Evolutionary conservation across 1,139 yeast genomes (phyloP), one percentile per base, ranked within the genome.

Genomic region (Martiniozyma asiatica): DNA sequence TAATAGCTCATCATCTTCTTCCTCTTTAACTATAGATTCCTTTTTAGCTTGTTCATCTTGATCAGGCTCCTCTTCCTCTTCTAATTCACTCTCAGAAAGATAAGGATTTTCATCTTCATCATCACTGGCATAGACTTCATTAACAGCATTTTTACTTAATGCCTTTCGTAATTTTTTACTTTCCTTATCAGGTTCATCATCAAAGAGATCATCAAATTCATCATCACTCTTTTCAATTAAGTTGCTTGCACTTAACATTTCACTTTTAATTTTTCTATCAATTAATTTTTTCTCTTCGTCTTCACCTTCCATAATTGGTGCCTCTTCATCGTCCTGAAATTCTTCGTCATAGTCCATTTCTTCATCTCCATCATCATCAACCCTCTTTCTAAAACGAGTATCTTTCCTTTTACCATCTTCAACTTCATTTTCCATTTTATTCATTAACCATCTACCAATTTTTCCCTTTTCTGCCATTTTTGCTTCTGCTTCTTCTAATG

Each of bases 321-420:
- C 97, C 53, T 89, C 98, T 58, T 89, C 98, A 53, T 89, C 98
- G 55, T 89, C 98, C 14, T 94, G 97, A 56, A 89, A 89, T 51
- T 87, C 97, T 51, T 89, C 98, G 43, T 89, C 96, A 47, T 68
- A 92, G 58, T 89, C 98, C 43, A 87, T 59, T 50, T 87, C 97
- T 43, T 87, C 96, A 41, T 81, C 87, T 4, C 37, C 59, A 29
- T 66, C 76, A 24, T 63, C 69, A 12, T 60, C 63, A 63, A 32
- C 41, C 36, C 11, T 59, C 65, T 42, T 78, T 43, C 65, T 59
- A 41, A 62, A 68, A 41, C 76, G 55, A 37, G 59, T 59, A 48
- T 69, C 76, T 13, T 50, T 53, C 25, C 61, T 54, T 15, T 59
- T 59, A 20, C 63, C 62, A 12, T 59, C 65, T 8, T 68, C 68